Base-by-base conservation (phyloP, 805 yeast species). In the Candida anglica region DNA sequence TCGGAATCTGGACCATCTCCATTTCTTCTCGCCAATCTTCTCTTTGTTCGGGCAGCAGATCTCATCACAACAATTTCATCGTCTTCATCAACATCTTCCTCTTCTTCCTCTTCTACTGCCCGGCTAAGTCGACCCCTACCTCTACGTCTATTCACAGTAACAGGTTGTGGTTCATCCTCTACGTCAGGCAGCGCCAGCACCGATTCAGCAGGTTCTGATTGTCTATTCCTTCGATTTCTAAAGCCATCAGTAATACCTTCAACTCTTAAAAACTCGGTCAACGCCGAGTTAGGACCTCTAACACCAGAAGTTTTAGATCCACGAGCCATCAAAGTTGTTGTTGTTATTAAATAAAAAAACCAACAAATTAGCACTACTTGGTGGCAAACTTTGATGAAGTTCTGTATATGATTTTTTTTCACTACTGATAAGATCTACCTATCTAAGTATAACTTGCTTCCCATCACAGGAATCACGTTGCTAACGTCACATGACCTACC, bases 221-320 rank as follows among this genome's bases (percentile, higher is more conserved):
- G 33, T 8, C 25, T 40, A 19, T 30, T 47, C 34, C 67, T 42
- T 32, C 63, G 27, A 14, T 11, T 22, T 50, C 88, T 69, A 52
- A 87, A 87, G 27, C 77, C 79, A 37, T 79, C 87, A 1, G 96
- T 83, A 60, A 89, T 89, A 22, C 97, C 97, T 57, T 88, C 95
- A 37, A 83, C 86, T 32, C 88, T 69, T 40, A 89, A 69, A 50
- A 89, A 89, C 57, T 85, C 93, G 0, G 96, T 89, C 44, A 89
- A 66, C 0, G 97, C 97, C 45, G 94, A 82, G 63, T 86, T 86
- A 28, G 95, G 85, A 5, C 82, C 85, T 26, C 64, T 48, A 9
- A 67, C 69, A 20, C 55, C 54, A 10, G 32, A 30, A 4, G 32
- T 19, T 18, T 13, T 27, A 11, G 26, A 9, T 9, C 22, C 16